Base-by-base conservation (phyloP, 192 early-diverging fungal genomes). In the Obelidium mucronatum region DNA sequence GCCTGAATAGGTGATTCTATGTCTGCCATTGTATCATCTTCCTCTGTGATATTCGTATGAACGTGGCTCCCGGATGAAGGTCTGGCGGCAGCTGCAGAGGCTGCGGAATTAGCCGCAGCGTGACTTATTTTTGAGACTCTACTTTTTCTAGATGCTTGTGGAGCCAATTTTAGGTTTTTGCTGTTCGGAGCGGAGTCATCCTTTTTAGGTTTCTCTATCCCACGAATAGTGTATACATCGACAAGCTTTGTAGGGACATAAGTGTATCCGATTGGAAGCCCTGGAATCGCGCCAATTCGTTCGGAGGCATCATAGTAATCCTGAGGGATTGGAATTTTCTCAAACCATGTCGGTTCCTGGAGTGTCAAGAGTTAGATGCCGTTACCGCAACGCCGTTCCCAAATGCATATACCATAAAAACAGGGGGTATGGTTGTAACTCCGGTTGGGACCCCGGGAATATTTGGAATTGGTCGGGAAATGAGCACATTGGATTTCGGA, bases 371-470 rank as follows among this genome's bases (percentile, higher is more conserved):
- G 67, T 6, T n/a, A n/a, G 53, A 59, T 51, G 61, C 42, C 40
- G 35, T 34, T 22, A 31, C 22, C 6, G 11, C 11, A 60, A 60
- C 8, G 22, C 24, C 37, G 4, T 22, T 8, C 17, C n/a, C n/a
- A n/a, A n/a, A n/a, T n/a, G n/a, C n/a, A n/a, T n/a, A 19, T 67
- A 84, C 84, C 84, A 90, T 84, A 70, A 87, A 90, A 0, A 89
- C 77, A 1, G 87, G 87, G 5, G 89, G 87, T 39, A 85, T 82
- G 0, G 89, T 86, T 3, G 89, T 90, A 2, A 79, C 82, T 13
- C 61, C 83, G 2, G 37, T 54, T 1, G 89, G 89, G 0, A 90
- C 87, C 24, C 89, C 89, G 1, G 87, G 89, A 63, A 90, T 86
- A 13, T 51, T 63, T 26, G 87, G 89, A 5, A 90, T 58, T 48